A percentile compares a stretch with the other conserved stretches of the same genome.
Evolutionary conservation across 306 rosid genomes (phyloP).

Genomic region (Citrullus colocynthis): DNA sequence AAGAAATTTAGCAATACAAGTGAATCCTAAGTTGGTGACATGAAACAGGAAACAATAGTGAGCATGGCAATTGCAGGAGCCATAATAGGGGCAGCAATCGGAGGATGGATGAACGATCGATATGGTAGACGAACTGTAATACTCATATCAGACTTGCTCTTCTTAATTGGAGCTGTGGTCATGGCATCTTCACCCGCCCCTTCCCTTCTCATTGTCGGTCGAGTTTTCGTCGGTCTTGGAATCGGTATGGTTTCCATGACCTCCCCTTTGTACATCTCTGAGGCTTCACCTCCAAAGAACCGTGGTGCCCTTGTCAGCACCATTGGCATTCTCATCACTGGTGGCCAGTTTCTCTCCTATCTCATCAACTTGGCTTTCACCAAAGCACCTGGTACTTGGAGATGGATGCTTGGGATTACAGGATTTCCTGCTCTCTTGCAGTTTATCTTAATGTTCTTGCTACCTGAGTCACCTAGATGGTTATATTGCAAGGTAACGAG

Average conservation of each 20-base stretch:
- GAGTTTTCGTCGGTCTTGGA: slow-evolving; percentile 69
- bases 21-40: not conserved
- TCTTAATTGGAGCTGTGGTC: slow-evolving; percentile 48
- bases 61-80: slow-evolving; percentile 90
- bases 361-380: slow-evolving; percentile 70
- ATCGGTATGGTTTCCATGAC: slow-evolving; percentile 93
- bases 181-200: slow-evolving; percentile 71
- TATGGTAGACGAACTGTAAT: slow-evolving; percentile 52
- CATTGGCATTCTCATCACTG: slow-evolving; percentile 55
- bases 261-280: slow-evolving; percentile 74
- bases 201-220: slow-evolving; percentile 56
- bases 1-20: not conserved
- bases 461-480: slow-evolving; percentile 87
- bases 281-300: slow-evolving; percentile 64
- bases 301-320: slow-evolving; percentile 73
- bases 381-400: slow-evolving; percentile 61
- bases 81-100: slow-evolving; percentile 69
- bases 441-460: slow-evolving; percentile 48
- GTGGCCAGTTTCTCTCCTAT: slow-evolving; percentile 72
- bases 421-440: slow-evolving; percentile 55
- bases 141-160: slow-evolving; percentile 43
- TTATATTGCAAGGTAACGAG: slow-evolving; percentile 52
- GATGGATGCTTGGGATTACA: slow-evolving; percentile 86
- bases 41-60: slow-evolving; percentile 60
- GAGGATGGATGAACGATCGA: slow-evolving; percentile 74